Evolutionary conservation across 2,329 filamentous ascomycete species (phyloP), one percentile per base, ranked within the genome.

Genomic region (Trichoderma simmonsii): DNA sequence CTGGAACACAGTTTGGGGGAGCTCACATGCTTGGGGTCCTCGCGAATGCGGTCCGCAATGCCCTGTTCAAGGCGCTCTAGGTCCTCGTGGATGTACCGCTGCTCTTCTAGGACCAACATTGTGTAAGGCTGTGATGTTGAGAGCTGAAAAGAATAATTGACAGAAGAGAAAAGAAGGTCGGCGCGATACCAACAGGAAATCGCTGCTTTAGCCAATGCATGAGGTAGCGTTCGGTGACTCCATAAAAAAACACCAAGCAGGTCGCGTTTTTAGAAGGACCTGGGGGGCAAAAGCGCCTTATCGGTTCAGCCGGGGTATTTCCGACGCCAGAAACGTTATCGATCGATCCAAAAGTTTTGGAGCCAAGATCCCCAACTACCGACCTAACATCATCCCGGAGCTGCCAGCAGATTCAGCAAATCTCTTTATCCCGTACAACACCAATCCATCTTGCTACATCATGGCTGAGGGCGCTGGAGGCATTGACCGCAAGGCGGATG

Each of bases 51-150:
- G 83, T 98, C 95, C 70, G 93, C 92, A 78, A 98, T 92, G 69
- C 93, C 96, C 81, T 97, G 94, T 83, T 99, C 96, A 73, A 99
- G 88, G 75, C 96, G 91, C 87, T 99, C 96, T 65, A 99, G 85
- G 83, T 99, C 96, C 88, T 99, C 96, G 78, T 98, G 95, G 77
- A 98, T 89, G 78, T 93, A 94, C 77, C 96, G 90, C 83, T 98
- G 92, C 77, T 98, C 95, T 86, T 99, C 97, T 75, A 98, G 84
- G 76, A 97, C 85, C 90, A 97, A 85, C 94, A 98, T 91, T 7
- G 59, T 83, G 75, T 57, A 36, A 15, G 43, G 64, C n/a, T 12
- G 18, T 57, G 24, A 51, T 12, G 8, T 21, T 28, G 26, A 51
- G 28, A 51, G 32, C 24, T 21, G 26, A 59, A 36, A 51, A n/a